Percentiles rank a stretch among this genome's conserved stretches.
Conservation (phyloP, 345 rosid species). For the Lumnitzera littorea region DNA sequence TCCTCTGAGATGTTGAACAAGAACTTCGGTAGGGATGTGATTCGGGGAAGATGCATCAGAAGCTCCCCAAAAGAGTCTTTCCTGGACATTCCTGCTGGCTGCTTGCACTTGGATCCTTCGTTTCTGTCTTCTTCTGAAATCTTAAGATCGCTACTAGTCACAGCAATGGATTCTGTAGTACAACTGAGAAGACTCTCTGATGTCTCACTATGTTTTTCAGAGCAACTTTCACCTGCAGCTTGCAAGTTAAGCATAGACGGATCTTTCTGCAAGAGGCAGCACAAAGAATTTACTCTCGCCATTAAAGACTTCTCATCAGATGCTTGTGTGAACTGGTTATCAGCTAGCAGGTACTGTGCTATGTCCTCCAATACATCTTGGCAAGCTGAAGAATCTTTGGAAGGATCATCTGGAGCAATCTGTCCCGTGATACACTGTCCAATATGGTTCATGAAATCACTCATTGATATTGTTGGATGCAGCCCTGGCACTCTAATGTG, state of each 20-base stretch:
- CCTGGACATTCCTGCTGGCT: constrained; percentile 66
- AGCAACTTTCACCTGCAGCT: constrained; percentile 35
- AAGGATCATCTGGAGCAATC: constrained; percentile 42
- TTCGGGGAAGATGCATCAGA: constrained; percentile 84
- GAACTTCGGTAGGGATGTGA: constrained; percentile 89
- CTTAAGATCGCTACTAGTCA: constrained; percentile 16
- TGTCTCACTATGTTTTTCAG: constrained; percentile 15
- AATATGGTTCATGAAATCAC: constrained; percentile 73
- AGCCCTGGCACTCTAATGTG: constrained; percentile 86
- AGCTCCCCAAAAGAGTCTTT: constrained; percentile 82
- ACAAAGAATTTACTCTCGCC: constrained; percentile 96
- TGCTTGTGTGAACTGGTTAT: constrained; percentile 53
- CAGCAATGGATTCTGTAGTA: constrained; percentile 26
- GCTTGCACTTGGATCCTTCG: constrained; percentile 51
- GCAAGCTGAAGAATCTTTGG: constrained; percentile 31
- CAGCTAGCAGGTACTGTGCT: constrained; percentile 81
- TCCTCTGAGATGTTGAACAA: constrained; percentile 87
- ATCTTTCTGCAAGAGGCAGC: constrained; percentile 92
- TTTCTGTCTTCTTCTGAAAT: constrained; percentile 32
- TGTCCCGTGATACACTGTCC: constrained; percentile 67
- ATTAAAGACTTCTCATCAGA: constrained; percentile 92
- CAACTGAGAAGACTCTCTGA: constrained; percentile 23
- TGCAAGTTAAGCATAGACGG: constrained; percentile 36
- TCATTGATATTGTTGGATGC: constrained; percentile 82
- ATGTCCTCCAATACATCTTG: constrained; percentile 59